Conservation (phyloP, 2,329 filamentous ascomycete genomes). For the Aspergillus pseudonomiae region DNA sequence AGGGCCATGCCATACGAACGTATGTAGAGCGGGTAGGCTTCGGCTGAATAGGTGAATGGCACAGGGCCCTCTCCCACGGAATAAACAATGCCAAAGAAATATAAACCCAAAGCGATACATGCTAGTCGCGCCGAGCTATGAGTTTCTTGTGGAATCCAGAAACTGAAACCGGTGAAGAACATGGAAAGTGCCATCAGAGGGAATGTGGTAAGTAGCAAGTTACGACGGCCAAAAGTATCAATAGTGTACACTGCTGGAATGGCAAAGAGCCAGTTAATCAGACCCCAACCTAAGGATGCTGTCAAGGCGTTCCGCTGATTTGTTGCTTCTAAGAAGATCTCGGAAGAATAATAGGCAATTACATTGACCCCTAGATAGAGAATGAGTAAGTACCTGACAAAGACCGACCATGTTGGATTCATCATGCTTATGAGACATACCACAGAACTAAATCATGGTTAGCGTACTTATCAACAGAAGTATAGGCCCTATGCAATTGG, state of each 20-base stretch:
- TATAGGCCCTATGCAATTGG: neutral
- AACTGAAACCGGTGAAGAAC: slow-evolving; percentile 57
- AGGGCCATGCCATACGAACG: slow-evolving; percentile 65
- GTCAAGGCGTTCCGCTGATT: slow-evolving; percentile 54
- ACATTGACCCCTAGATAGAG: slow-evolving; percentile 45
- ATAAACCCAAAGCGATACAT: slow-evolving; percentile 48
- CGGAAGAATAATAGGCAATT: slow-evolving; percentile 63
- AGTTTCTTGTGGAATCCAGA: slow-evolving; percentile 50
- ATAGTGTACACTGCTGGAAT: slow-evolving; percentile 67
- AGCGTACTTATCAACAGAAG: neutral
- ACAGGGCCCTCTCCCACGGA: slow-evolving; percentile 66
- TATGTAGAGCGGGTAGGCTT: slow-evolving; percentile 67
- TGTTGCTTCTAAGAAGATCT: slow-evolving; percentile 50
- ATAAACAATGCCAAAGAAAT: slow-evolving; percentile 49
- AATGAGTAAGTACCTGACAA: neutral
- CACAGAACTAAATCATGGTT: slow-evolving; percentile 43
- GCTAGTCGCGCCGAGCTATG: slow-evolving; percentile 39
- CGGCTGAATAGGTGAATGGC: slow-evolving; percentile 68
- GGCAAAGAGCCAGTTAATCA: slow-evolving; percentile 68
- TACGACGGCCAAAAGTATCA: slow-evolving; percentile 68
- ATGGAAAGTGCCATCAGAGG: slow-evolving; percentile 62
- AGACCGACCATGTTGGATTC: neutral
- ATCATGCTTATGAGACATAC: slow-evolving; percentile 11
- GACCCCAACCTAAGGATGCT: slow-evolving; percentile 62
- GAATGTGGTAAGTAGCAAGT: slow-evolving; percentile 65